Base-by-base conservation (phyloP, 2,329 filamentous ascomycete genomes). In the Tolypocladium capitatum region DNA sequence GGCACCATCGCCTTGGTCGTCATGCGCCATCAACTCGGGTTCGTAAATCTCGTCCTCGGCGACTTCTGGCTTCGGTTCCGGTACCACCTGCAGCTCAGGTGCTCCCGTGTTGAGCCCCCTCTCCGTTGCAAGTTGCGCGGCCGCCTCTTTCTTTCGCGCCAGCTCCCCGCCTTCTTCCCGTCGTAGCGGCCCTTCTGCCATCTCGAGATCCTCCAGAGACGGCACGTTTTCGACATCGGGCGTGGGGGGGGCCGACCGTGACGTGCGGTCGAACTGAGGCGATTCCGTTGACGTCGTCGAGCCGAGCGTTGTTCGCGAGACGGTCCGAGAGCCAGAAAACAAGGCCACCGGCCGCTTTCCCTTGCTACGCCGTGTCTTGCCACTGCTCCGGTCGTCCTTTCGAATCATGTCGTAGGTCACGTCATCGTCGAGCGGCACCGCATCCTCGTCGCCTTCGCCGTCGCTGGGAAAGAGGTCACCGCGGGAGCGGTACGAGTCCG, bases 391-490 rank as follows among this genome's bases (percentile, higher is more conserved):
- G 58, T 88, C 84, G 48, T 92, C 88, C 54, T 84, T 80, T 46
- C 84, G 78, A 51, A 89, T 83, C 51, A 96, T 72, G 3, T 82
- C 80, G 62, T 94, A 82, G 3, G 89, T 86, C 56, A 97, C 94
- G 59, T 96, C 90, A 60, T 96, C 91, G 57, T 91, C 87, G 18
- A 97, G 68, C 13, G 89, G 86, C n/a, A 95, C 80, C 1, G 91
- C 91, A 65, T 97, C 91, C 62, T 94, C 90, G 53, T 94, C 88
- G 46, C 90, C 88, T 58, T 83, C 80, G 43, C 76, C 79, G 52
- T 94, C 89, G 57, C 89, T 95, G 0, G 88, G 88, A 55, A 96
- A 92, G 13, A 97, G 70, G 65, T 97, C 91, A 2, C 89, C 89
- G 43, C 91, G 74, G 11, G 89, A 95, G 57, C 90, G 84, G 53